These are phyloP conservation scores for Ogataea methanolica DNA, from an alignment of 805 yeast species.

Conservation along the genomic window DNA sequence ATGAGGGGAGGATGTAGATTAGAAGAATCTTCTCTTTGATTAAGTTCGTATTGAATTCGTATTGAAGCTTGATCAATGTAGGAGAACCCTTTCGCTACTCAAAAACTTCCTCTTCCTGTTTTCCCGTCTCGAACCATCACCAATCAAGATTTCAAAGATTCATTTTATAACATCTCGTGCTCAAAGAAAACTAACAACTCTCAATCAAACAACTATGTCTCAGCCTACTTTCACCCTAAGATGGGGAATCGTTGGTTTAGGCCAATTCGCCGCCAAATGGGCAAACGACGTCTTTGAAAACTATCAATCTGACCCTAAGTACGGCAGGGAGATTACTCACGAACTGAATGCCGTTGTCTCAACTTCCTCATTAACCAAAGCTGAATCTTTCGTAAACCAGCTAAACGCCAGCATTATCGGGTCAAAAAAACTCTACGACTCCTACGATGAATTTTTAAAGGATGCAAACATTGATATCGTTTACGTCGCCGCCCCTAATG, in stretches of 20 bases:
- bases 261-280: conserved; percentile 40
- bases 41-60: too few relatives aligned
- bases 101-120: too few relatives aligned
- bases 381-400: conserved; percentile 6
- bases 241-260: conserved; percentile 50
- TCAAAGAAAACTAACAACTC: too few relatives aligned
- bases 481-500: conserved; percentile 52
- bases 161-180: too few relatives aligned
- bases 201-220: too few relatives aligned
- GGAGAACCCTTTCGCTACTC: too few relatives aligned
- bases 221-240: conserved; percentile 13
- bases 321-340: conserved; percentile 26
- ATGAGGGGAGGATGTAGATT: too few relatives aligned
- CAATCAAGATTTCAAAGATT: too few relatives aligned
- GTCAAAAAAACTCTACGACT: conserved; percentile 7
- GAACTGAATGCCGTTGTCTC: conserved; percentile 36
- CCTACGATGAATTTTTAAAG: conserved; percentile 38
- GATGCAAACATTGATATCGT: conserved; percentile 40
- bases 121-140: too few relatives aligned
- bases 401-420: conserved; percentile 5
- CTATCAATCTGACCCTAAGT: conserved; percentile 19
- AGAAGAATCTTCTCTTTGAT: too few relatives aligned
- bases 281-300: conserved; percentile 30
- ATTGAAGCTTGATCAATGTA: too few relatives aligned
- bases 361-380: conserved; percentile 31